phyloP scores from a whole-genome alignment of 208 protist species.

The Herpetomonas samuelpessoai region DNA sequence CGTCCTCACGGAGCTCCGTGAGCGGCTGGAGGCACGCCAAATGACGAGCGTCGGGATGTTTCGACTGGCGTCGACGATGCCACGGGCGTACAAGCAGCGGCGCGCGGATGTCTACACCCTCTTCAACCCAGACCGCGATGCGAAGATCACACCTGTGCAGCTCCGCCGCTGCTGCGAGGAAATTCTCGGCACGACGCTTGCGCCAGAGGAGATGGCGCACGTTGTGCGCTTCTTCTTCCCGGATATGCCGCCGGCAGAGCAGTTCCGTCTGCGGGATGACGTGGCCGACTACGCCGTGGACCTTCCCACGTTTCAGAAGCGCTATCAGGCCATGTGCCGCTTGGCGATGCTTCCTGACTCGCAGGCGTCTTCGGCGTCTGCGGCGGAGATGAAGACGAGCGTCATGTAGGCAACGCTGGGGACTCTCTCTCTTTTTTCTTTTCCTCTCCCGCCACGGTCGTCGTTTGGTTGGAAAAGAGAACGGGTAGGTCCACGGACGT shows the following conservation, averaged over 20 bases:
- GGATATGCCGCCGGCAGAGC: slow-evolving; percentile 47
- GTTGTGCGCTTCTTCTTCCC: slow-evolving; percentile 88
- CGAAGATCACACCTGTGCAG: slow-evolving; percentile 82
- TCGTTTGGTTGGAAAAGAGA: no score
- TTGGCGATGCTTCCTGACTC: slow-evolving; percentile 35
- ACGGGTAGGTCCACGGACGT: no score
- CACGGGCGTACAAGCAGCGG: slow-evolving; percentile 61
- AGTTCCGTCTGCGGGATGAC: slow-evolving; percentile 54
- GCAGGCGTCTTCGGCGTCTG: not conserved
- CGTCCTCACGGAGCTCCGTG: slow-evolving; percentile 53
- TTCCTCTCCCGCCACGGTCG: no score
- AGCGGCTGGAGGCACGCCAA: slow-evolving; percentile 65
- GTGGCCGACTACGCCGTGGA: slow-evolving; percentile 46
- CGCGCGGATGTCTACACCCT: slow-evolving; percentile 68
- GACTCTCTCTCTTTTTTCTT: no score
- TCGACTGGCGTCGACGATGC: slow-evolving; percentile 83
- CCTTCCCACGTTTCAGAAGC: slow-evolving; percentile 69
- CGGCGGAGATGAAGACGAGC: no score
- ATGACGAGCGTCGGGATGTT: slow-evolving; percentile 86
- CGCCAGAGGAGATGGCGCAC: slow-evolving; percentile 62
- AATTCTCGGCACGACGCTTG: slow-evolving; percentile 55
- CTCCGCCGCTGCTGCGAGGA: slow-evolving; percentile 85
- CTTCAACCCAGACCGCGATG: slow-evolving; percentile 72
- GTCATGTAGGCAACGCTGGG: no score
- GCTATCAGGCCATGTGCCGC: slow-evolving; percentile 71